Evolutionary conservation across 495 filamentous ascomycete species (phyloP).

Genomic region (Xylaria cubensis): DNA sequence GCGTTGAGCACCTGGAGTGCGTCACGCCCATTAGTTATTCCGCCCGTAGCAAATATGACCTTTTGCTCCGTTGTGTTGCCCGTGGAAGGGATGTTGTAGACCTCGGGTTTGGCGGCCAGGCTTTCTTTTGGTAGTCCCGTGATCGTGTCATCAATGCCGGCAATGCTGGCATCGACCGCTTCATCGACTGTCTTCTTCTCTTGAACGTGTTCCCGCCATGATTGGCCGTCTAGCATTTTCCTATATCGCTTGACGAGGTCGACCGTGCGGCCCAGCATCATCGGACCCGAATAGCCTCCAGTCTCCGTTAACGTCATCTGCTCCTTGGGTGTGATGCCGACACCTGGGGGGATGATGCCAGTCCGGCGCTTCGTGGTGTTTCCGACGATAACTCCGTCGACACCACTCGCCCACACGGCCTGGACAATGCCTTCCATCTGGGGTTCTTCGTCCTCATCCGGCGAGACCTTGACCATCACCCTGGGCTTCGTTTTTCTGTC

Average conservation of each 20-base stretch:
- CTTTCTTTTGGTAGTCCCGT: slow-evolving; percentile 35
- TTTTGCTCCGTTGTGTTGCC: slow-evolving; percentile 57
- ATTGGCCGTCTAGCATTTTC: slow-evolving; percentile 67
- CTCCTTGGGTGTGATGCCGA: slow-evolving; percentile 69
- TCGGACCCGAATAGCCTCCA: slow-evolving; percentile 90
- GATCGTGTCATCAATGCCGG: slow-evolving; percentile 39
- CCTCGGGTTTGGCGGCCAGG: slow-evolving; percentile 23
- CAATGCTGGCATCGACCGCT: slow-evolving; percentile 37
- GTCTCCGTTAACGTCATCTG: slow-evolving; percentile 70
- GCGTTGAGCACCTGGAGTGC: slow-evolving; percentile 79
- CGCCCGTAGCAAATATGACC: slow-evolving; percentile 90
- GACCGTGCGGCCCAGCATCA: slow-evolving; percentile 79
- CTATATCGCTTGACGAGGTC: slow-evolving; percentile 80
- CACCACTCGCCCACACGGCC: slow-evolving; percentile 81
- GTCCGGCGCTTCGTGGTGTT: slow-evolving; percentile 91
- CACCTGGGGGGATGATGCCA: slow-evolving; percentile 68
- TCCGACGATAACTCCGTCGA: slow-evolving; percentile 95
- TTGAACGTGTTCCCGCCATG: slow-evolving; percentile 36
- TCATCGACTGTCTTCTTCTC: slow-evolving; percentile 39
- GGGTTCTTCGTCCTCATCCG: slow-evolving; percentile 84
- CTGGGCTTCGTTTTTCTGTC: slow-evolving; percentile 75
- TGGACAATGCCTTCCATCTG: slow-evolving; percentile 88
- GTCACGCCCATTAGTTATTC: slow-evolving; percentile 84
- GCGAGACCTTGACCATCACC: slow-evolving; percentile 97
- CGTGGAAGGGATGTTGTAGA: neutral